A percentile compares a stretch with the other conserved stretches of the same genome.
These are phyloP conservation scores for Suhomyces anneliseae DNA, from an alignment of 1,139 yeast species.

Conservation along the genomic window DNA sequence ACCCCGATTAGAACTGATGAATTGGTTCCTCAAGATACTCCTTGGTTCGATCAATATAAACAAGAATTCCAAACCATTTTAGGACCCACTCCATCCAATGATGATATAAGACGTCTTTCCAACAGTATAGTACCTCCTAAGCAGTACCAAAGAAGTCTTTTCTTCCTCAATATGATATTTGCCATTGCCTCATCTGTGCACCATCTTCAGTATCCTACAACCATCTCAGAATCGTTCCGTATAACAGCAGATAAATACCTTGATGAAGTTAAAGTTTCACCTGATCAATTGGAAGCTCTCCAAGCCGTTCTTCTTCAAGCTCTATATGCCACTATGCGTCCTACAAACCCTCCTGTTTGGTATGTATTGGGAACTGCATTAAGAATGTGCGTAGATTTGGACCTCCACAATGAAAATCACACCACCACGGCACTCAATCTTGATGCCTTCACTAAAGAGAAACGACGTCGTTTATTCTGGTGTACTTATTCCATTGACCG, in stretches of 20 bases:
- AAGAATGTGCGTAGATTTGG: constrained; percentile 78
- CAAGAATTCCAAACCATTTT: constrained; percentile 25
- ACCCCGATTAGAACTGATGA: constrained; percentile 23
- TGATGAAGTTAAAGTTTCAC: constrained; percentile 57
- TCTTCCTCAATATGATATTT: constrained; percentile 70
- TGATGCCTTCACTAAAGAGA: constrained; percentile 61
- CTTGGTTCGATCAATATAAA: constrained; percentile 49
- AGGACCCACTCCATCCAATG: constrained; percentile 8
- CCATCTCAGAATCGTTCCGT: constrained; percentile 71
- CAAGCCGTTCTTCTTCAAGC: constrained; percentile 72
- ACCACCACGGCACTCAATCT: constrained; percentile 22
- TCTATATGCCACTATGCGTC: constrained; percentile 71
- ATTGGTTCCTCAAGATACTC: constrained; percentile 19
- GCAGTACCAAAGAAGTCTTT: constrained; percentile 45
- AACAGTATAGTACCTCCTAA: constrained; percentile 47
- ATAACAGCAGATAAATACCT: constrained; percentile 61
- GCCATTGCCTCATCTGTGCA: constrained; percentile 80
- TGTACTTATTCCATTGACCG: constrained; percentile 83
- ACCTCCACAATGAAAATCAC: constrained; percentile 54
- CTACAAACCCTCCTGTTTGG: constrained; percentile 91
- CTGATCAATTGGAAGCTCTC: constrained; percentile 66
- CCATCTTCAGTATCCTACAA: constrained; percentile 66
- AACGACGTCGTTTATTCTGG: constrained; percentile 83
- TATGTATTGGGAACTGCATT: constrained; percentile 80
- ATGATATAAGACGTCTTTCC: constrained; percentile 27